Base-by-base conservation (phyloP, 1,284 basidiomycete species). In the Irpex sp. region DNA sequence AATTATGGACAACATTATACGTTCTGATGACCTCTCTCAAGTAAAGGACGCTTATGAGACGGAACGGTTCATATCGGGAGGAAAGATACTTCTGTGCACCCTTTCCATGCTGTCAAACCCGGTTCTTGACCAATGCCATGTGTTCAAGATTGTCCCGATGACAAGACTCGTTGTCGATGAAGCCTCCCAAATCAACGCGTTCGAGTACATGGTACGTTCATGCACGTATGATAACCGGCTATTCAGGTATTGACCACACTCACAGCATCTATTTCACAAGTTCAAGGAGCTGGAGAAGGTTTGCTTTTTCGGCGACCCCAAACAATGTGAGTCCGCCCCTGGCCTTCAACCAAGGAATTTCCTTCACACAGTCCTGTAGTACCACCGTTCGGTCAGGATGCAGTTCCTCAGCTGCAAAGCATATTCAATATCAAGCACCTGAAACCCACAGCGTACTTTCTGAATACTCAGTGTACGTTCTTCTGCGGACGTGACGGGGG, bases 361-460 rank as follows among this genome's bases (percentile, higher is more conserved):
- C 33, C 11, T 11, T 60, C 21, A 58, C 53, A 21, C 37, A 15
- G 6, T 5, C 31, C 26, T 26, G n/a, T 64, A 84, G 82, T 84
- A 2, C 78, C 83, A 11, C 83, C 83, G 0, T 81, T 75, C 64
- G 81, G 82, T 0, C 70, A 78, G 56, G 79, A 82, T 4, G 69
- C 74, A 1, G 70, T 79, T 0, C 69, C 71, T 2, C 70, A 72
- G 19, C 70, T 83, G 37, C 68, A 76, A 62, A 81, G 79, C 11
- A 77, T 85, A 1, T 85, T 83, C 65, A 80, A 83, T 47, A 62
- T 83, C 8, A 58, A 72, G 19, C 79, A 83, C 65, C 70, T 83
- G n/a, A 66, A 72, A 36, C 55, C 61, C 1, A 62, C 66, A 0
- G 69, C 74, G 3, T 71, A 74, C 43, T 80, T 84, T 61, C 71